Conservation (phyloP, 768 basidiomycete genomes). For the Lentinula raphanica region DNA sequence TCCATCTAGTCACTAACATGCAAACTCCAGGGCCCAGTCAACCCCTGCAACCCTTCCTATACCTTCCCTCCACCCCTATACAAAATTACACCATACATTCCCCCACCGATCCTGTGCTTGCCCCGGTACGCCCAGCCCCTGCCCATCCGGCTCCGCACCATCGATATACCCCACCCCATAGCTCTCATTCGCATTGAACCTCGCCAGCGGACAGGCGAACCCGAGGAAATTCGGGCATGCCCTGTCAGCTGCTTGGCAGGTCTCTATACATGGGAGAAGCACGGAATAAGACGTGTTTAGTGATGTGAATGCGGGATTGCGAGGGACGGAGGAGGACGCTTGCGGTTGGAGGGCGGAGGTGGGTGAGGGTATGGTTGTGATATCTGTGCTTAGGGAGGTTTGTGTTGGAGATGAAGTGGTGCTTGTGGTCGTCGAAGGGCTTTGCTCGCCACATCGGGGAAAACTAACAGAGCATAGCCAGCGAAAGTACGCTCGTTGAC, state of each 20-base stretch:
- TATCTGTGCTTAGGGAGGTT: slow-evolving; percentile 25
- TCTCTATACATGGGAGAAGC: slow-evolving; percentile 76
- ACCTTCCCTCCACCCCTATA: background rate
- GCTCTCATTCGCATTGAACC: slow-evolving; percentile 59
- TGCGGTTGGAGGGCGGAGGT: slow-evolving; percentile 48
- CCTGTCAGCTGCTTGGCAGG: slow-evolving; percentile 66
- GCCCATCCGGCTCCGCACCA: slow-evolving; percentile 37
- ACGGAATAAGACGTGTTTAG: slow-evolving; percentile 44
- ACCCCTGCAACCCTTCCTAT: too few relatives aligned
- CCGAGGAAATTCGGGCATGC: slow-evolving; percentile 72
- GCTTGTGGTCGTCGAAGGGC: slow-evolving; percentile 27
- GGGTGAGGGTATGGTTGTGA: slow-evolving; percentile 26
- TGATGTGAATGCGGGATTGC: slow-evolving; percentile 46
- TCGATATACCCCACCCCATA: slow-evolving; percentile 80
- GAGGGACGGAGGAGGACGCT: slow-evolving; percentile 31
- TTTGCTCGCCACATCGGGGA: slow-evolving; percentile 65
- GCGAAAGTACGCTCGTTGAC: slow-evolving; percentile 62
- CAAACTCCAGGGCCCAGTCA: too few relatives aligned
- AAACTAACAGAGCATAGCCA: slow-evolving; percentile 78
- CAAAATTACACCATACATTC: slow-evolving; percentile 67
- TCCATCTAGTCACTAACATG: too few relatives aligned
- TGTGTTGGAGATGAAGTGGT: slow-evolving; percentile 1
- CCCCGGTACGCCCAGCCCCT: slow-evolving; percentile 48
- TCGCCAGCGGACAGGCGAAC: slow-evolving; percentile 59
- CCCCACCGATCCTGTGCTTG: slow-evolving; percentile 61